These are phyloP conservation scores for Annulohypoxylon truncatum DNA, from an alignment of 2,329 filamentous ascomycete genomes.

Conservation along the genomic window DNA sequence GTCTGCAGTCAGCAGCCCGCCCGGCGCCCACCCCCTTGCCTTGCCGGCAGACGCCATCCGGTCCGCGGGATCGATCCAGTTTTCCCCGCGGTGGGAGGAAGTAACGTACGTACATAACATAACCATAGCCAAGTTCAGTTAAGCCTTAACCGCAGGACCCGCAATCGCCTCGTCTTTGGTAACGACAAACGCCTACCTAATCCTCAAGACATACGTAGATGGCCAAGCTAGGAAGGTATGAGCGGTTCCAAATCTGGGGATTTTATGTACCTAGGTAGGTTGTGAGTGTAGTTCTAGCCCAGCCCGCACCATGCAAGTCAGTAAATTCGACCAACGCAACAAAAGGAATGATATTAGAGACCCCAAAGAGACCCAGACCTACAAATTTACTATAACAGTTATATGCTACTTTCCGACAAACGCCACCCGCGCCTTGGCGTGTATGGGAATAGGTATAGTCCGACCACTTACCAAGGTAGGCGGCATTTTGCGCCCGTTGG, in stretches of 20 bases:
- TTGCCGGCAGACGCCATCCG: constrained; percentile 25
- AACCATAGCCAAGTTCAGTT: background rate
- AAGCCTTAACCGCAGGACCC: background rate
- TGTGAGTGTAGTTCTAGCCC: background rate
- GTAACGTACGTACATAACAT: background rate
- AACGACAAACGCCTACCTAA: background rate
- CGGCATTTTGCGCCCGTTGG: background rate
- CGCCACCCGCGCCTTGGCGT: background rate
- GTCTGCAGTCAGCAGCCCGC: constrained; percentile 30
- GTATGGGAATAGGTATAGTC: background rate
- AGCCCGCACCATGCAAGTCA: background rate
- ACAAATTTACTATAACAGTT: background rate
- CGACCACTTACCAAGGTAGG: background rate
- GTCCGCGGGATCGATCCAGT: constrained; percentile 4
- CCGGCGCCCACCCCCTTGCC: constrained; percentile 8
- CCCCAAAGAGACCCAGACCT: background rate
- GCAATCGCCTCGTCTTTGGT: background rate
- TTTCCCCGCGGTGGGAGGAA: background rate
- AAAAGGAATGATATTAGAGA: background rate
- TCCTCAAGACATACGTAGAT: background rate
- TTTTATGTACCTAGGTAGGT: background rate
- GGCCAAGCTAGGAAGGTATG: background rate
- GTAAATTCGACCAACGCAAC: background rate
- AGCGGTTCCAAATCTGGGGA: background rate
- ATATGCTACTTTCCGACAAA: background rate